phyloP scores from a whole-genome alignment of 805 yeast genomes.

The Lachancea meyersii region DNA sequence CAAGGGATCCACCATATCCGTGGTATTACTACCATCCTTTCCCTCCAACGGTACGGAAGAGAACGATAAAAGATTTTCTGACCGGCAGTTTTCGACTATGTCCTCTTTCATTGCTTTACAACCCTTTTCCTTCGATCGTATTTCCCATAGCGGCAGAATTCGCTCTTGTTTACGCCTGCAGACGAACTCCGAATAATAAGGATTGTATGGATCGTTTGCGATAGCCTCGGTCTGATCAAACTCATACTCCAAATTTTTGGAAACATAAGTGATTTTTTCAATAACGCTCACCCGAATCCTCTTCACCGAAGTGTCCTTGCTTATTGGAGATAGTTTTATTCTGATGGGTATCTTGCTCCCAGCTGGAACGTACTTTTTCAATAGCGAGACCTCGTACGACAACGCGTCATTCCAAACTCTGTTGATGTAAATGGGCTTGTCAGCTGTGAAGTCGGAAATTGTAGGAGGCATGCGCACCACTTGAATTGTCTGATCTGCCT shows the following conservation, averaged over 20 bases:
- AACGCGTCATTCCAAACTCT: slow-evolving; percentile 68
- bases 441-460: slow-evolving; percentile 36
- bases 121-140: slow-evolving; percentile 49
- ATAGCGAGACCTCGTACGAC: slow-evolving; percentile 65
- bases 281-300: slow-evolving; percentile 59
- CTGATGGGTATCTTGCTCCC: slow-evolving; percentile 56
- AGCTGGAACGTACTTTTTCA: slow-evolving; percentile 59
- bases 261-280: slow-evolving; percentile 59
- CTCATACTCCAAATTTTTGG: slow-evolving; percentile 48
- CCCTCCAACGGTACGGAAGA: slow-evolving; percentile 26
- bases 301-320: slow-evolving; percentile 54
- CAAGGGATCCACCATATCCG: slow-evolving; percentile 23
- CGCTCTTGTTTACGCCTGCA: slow-evolving; percentile 40
- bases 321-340: slow-evolving; percentile 60
- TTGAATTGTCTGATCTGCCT: slow-evolving; percentile 31
- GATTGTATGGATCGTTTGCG: slow-evolving; percentile 29
- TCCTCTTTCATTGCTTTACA: slow-evolving; percentile 54
- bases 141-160: slow-evolving; percentile 53
- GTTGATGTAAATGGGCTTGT: slow-evolving; percentile 72
- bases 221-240: slow-evolving; percentile 44
- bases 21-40: slow-evolving; percentile 21
- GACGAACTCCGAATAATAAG: slow-evolving; percentile 30
- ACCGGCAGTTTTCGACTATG: slow-evolving; percentile 43
- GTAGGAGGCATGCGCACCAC: slow-evolving; percentile 39
- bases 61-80: slow-evolving; percentile 56